phyloP scores from a whole-genome alignment of 1,139 yeast species.

The Zygotorulaspora mrakii region DNA sequence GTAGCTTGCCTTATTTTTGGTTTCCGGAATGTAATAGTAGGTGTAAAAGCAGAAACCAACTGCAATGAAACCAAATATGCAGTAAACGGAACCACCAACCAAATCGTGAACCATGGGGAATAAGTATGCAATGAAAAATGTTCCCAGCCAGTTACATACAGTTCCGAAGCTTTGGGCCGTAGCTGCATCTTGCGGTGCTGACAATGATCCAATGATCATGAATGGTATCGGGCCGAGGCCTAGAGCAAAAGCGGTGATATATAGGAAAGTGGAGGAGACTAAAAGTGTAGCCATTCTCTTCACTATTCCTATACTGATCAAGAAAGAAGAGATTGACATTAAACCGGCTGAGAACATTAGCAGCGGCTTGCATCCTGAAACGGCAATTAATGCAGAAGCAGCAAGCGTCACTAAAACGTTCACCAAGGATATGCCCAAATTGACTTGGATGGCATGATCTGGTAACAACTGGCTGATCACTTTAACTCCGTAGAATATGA shows the following conservation, averaged over 20 bases:
- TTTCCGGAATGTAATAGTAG: constrained; percentile 61
- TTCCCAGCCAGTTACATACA: constrained; percentile 85
- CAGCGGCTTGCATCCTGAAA: constrained; percentile 71
- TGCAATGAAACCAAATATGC: constrained; percentile 62
- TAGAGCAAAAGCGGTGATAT: constrained; percentile 79
- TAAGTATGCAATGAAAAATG: constrained; percentile 72
- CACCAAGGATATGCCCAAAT: constrained; percentile 67
- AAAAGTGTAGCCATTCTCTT: constrained; percentile 49
- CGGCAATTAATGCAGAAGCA: constrained; percentile 71
- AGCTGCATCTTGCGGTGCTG: constrained; percentile 75
- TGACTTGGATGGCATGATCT: constrained; percentile 60
- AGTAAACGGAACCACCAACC: constrained; percentile 78
- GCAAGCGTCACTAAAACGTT: constrained; percentile 69
- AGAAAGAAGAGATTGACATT: constrained; percentile 65
- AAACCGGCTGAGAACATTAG: constrained; percentile 58
- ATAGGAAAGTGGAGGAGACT: constrained; percentile 62
- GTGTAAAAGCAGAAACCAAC: constrained; percentile 48
- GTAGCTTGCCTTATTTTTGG: constrained; percentile 52
- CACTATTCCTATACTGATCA: constrained; percentile 66
- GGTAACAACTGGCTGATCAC: constrained; percentile 68
- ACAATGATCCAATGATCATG: constrained; percentile 80
- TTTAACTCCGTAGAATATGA: constrained; percentile 86
- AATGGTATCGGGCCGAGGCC: constrained; percentile 97
- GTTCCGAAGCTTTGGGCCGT: constrained; percentile 92
- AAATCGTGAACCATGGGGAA: constrained; percentile 68